Evolutionary conservation across 2,329 filamentous ascomycete species (phyloP).

Genomic region (Monosporascus sp.): DNA sequence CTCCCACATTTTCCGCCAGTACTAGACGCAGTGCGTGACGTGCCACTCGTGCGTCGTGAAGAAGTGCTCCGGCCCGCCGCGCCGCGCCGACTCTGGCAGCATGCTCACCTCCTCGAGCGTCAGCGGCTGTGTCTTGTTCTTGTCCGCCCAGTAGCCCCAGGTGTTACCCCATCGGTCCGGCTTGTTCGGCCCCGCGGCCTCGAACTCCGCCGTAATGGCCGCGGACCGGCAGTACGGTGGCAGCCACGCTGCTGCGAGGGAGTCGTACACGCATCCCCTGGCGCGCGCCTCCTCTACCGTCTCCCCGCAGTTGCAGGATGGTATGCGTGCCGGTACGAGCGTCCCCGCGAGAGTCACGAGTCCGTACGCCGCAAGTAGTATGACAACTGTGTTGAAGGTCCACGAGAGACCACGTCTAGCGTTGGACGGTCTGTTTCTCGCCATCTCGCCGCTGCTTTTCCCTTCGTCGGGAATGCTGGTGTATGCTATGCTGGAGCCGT

Average conservation of each 20-base stretch:
- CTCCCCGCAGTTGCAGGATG: conserved; percentile 28
- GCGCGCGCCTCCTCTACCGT: conserved; percentile 21
- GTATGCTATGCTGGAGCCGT: background rate
- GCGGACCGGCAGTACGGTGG: conserved; percentile 28
- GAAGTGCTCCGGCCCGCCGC: conserved; percentile 5
- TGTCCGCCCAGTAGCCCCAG: conserved; percentile 29
- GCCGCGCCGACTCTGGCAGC: background rate
- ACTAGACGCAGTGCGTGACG: conserved; percentile 27
- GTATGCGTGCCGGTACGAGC: background rate
- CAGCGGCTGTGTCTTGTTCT: conserved; percentile 15
- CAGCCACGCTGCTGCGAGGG: conserved; percentile 30
- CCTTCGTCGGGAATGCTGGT: background rate
- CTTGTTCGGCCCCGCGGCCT: conserved; percentile 20
- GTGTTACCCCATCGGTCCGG: conserved; percentile 14
- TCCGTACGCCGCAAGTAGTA: background rate
- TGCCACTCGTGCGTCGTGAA: conserved; percentile 24
- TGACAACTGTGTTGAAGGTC: background rate
- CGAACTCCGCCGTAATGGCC: conserved; percentile 28
- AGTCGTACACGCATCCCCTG: conserved; percentile 28
- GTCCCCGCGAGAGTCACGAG: background rate
- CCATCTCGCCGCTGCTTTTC: background rate
- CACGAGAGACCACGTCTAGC: too few species aligned
- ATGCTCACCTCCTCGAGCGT: conserved; percentile 8
- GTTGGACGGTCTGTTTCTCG: background rate
- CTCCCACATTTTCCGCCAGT: conserved; percentile 25